Evolutionary conservation across 192 early-diverging fungal species (phyloP).

Genomic region (Backusella macrospora): DNA sequence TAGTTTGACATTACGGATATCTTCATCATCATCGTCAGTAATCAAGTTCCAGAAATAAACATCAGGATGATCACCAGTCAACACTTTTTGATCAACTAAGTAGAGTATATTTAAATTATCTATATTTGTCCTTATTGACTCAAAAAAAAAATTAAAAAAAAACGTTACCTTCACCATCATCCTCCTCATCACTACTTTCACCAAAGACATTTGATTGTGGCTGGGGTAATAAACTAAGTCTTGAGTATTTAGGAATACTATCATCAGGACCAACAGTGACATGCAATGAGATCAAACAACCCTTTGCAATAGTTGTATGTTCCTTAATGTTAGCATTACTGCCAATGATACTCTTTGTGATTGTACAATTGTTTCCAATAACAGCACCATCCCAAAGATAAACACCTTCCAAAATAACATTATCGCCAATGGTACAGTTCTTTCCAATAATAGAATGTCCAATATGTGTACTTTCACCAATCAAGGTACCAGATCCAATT

Average conservation of each 20-base stretch:
- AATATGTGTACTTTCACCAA: slow-evolving; percentile 75
- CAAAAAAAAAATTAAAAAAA: neutral
- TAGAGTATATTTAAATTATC: slow-evolving; percentile 6
- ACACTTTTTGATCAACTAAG: slow-evolving; percentile 32
- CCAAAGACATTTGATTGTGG: slow-evolving; percentile 41
- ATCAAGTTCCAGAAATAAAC: slow-evolving; percentile 62
- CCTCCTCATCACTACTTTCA: slow-evolving; percentile 48
- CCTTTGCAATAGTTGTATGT: slow-evolving; percentile 68
- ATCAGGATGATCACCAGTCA: slow-evolving; percentile 60
- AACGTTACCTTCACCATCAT: slow-evolving; percentile 32
- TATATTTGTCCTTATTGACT: neutral
- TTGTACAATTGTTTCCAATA: slow-evolving; percentile 67
- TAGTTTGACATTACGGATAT: slow-evolving; percentile 55
- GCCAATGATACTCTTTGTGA: slow-evolving; percentile 78
- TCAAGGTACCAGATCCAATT: slow-evolving; percentile 74
- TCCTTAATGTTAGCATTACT: slow-evolving; percentile 67
- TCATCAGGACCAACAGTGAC: slow-evolving; percentile 77
- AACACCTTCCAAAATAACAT: slow-evolving; percentile 77
- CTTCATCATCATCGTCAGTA: slow-evolving; percentile 59
- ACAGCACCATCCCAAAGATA: slow-evolving; percentile 84
- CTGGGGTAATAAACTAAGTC: slow-evolving; percentile 54
- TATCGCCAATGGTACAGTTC: slow-evolving; percentile 77
- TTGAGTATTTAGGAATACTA: slow-evolving; percentile 65
- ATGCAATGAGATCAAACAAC: slow-evolving; percentile 69
- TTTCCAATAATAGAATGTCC: slow-evolving; percentile 84